phyloP scores from a whole-genome alignment of 129 eudicot genomes.

The Lonicera japonica region DNA sequence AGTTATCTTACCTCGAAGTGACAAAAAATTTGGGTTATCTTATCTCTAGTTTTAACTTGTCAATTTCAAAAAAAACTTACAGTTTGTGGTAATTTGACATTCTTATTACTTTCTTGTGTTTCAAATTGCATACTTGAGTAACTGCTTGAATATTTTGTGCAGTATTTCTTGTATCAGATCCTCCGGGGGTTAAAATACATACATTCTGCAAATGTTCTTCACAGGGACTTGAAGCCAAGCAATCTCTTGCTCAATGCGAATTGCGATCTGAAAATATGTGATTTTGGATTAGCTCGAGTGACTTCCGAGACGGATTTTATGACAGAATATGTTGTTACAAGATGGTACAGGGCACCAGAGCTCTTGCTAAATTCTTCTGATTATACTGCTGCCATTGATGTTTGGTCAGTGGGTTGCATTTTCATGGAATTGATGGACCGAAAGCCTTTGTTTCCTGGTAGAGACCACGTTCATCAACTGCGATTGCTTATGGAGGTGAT shows the following conservation, averaged over 20 bases:
- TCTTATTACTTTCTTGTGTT: no score
- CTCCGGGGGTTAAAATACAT: conserved; percentile 91
- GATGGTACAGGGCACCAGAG: conserved; percentile 97
- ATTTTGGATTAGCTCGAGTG: conserved; percentile 91
- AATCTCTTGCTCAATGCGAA: conserved; percentile 82
- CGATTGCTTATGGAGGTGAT: conserved; percentile 82
- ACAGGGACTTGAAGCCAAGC: conserved; percentile 94
- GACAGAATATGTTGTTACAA: conserved; percentile 91
- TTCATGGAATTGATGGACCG: conserved; percentile 93
- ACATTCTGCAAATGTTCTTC: conserved; percentile 90
- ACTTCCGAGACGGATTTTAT: conserved; percentile 88
- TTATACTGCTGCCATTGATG: conserved; percentile 84
- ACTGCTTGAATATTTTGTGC: conserved; percentile 25
- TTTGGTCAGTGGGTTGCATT: conserved; percentile 94
- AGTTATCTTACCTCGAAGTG: no score
- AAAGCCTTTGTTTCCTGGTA: conserved; percentile 82
- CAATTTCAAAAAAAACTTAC: no score
- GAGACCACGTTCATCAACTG: conserved; percentile 86
- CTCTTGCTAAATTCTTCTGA: conserved; percentile 79
- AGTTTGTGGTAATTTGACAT: no score
- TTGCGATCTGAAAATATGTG: conserved; percentile 88
- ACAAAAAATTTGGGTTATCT: no score
- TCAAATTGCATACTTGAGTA: not conserved
- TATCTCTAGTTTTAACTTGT: no score
- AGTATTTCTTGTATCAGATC: conserved; percentile 93